phyloP scores from a whole-genome alignment of 164 flowering plant genomes.

The Vitis riparia region DNA sequence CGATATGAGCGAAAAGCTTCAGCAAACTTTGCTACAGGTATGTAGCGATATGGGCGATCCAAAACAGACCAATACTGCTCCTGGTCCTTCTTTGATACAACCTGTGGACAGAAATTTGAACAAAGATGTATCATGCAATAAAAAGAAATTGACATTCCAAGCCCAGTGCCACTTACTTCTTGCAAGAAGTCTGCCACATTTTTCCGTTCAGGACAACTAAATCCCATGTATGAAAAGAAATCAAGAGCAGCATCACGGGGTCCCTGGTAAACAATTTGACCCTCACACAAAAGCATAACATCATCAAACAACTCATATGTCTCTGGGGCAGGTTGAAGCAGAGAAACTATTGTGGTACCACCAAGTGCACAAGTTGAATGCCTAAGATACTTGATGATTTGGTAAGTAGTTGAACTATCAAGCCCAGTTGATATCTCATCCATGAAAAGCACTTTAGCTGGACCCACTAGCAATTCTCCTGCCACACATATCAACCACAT shows the following conservation, averaged over 20 bases:
- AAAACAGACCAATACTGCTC: conserved; percentile 88
- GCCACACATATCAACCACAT: conserved; percentile 16
- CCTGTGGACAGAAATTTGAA: conserved; percentile 43
- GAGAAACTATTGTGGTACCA: conserved; percentile 85
- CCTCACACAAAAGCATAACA: conserved; percentile 82
- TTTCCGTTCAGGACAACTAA: conserved; percentile 81
- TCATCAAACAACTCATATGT: conserved; percentile 96
- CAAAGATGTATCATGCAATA: not conserved
- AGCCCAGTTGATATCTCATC: conserved; percentile 98
- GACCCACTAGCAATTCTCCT: conserved; percentile 92
- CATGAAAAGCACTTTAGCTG: conserved; percentile 93
- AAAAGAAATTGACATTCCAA: conserved; percentile 1
- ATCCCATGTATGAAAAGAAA: conserved; percentile 86
- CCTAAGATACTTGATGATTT: conserved; percentile 80
- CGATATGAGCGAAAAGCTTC: conserved; percentile 75
- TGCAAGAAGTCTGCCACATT: conserved; percentile 98
- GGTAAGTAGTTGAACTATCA: conserved; percentile 95
- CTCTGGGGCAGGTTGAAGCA: conserved; percentile 97
- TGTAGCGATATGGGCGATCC: conserved; percentile 59
- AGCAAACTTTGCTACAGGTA: conserved; percentile 75
- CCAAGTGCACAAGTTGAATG: conserved; percentile 79
- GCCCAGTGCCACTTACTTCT: conserved; percentile 60
- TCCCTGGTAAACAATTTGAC: conserved; percentile 93
- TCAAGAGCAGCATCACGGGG: conserved; percentile 70
- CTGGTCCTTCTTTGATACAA: conserved; percentile 90